Conservation (phyloP, 805 yeast species). For the Spathaspora arborariae region DNA sequence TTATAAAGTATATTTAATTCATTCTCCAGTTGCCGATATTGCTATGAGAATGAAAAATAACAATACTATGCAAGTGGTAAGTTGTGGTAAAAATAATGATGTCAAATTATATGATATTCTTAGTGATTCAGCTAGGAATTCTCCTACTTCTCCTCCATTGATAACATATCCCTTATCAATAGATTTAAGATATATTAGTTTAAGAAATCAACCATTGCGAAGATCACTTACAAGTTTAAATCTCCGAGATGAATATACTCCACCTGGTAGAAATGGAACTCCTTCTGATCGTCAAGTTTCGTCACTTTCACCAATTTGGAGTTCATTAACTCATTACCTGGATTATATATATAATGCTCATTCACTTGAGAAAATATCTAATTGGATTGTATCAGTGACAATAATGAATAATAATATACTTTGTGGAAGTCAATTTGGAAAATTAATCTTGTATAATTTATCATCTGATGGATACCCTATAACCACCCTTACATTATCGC, state of each 20-base stretch:
- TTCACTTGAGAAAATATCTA: slow-evolving; percentile 8
- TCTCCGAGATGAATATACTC: background rate
- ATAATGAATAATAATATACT: slow-evolving; percentile 9
- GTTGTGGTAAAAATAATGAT: slow-evolving; percentile 26
- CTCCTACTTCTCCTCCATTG: slow-evolving; percentile 1
- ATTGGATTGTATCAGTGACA: slow-evolving; percentile 22
- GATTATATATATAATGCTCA: slow-evolving; percentile 10
- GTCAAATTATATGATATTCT: slow-evolving; percentile 23
- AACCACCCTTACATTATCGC: slow-evolving; percentile 17
- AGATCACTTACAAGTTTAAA: slow-evolving; percentile 2
- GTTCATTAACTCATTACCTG: slow-evolving; percentile 7
- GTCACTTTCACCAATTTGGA: slow-evolving; percentile 13
- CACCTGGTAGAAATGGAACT: background rate
- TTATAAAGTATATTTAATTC: slow-evolving; percentile 21
- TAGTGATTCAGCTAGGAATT: background rate
- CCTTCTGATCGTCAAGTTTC: slow-evolving; percentile 1
- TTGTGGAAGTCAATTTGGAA: slow-evolving; percentile 33
- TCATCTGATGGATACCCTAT: slow-evolving; percentile 7
- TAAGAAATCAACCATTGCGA: slow-evolving; percentile 2
- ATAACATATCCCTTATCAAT: background rate
- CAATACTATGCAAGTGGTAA: slow-evolving; percentile 12
- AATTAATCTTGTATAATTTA: slow-evolving; percentile 17
- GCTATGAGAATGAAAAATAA: slow-evolving; percentile 11
- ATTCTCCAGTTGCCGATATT: slow-evolving; percentile 22
- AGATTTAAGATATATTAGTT: background rate